Evolutionary conservation across 257 asterid species (phyloP).

Genomic region (Apocynum venetum): DNA sequence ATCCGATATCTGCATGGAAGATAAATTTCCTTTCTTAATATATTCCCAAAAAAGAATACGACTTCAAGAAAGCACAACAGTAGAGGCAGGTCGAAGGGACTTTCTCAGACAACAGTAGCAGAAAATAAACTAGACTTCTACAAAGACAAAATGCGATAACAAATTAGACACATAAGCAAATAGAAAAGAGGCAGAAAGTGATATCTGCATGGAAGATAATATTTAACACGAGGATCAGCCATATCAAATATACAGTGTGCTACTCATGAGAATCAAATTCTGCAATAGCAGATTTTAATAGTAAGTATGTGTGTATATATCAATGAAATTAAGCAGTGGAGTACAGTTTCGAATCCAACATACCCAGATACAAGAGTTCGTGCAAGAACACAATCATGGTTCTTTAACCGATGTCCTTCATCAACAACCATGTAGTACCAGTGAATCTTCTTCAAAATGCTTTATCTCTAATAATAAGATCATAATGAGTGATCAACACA

Average conservation of each 20-base stretch:
- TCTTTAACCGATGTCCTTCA: conserved; percentile 96
- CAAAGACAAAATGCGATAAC: not conserved
- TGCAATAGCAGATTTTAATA: too few relatives aligned
- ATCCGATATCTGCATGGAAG: conserved; percentile 70
- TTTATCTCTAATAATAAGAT: conserved; percentile 92
- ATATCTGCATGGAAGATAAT: not conserved
- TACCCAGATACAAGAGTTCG: conserved; percentile 90
- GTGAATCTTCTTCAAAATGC: conserved; percentile 81
- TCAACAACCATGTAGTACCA: conserved; percentile 95
- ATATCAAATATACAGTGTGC: not conserved
- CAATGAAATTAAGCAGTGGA: not conserved
- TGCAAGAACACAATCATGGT: conserved; percentile 90
- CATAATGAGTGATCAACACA: conserved; percentile 94
- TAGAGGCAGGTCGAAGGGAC: not conserved
- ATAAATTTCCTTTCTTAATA: conserved; percentile 7
- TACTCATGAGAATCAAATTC: conserved; percentile 1
- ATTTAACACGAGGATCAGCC: not conserved
- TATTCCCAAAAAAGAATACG: not conserved
- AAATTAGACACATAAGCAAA: not conserved
- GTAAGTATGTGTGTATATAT: too few relatives aligned
- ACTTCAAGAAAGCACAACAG: not conserved
- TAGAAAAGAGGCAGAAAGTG: not conserved
- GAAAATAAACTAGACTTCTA: not conserved
- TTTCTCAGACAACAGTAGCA: not conserved
- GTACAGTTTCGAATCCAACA: not conserved